These are phyloP conservation scores for Paramecium biaurelia DNA, from an alignment of 73 alveolate genomes.

Conservation along the genomic window DNA sequence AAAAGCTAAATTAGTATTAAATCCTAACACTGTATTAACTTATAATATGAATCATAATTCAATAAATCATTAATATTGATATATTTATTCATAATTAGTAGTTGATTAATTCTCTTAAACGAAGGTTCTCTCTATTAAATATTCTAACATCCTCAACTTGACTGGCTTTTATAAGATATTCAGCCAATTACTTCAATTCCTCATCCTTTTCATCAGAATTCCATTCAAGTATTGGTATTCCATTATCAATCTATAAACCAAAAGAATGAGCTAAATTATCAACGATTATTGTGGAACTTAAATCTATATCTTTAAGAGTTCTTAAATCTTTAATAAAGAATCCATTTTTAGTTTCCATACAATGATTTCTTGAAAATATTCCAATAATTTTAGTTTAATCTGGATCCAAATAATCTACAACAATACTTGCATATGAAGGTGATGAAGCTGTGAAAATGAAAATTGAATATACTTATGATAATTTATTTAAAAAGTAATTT, in stretches of 20 bases:
- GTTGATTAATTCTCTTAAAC: constrained; percentile 18
- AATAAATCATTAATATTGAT: not conserved
- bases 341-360: constrained; percentile 82
- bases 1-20: constrained; percentile 37
- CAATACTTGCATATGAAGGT: constrained; percentile 80
- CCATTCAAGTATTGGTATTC: constrained; percentile 77
- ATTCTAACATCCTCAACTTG: constrained; percentile 66
- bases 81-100: not conserved
- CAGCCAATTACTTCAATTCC: constrained; percentile 69
- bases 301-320: constrained; percentile 62
- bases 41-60: constrained; percentile 31
- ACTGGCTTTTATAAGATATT: constrained; percentile 60
- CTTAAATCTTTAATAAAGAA: constrained; percentile 82
- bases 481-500: constrained; percentile 72
- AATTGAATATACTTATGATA: constrained; percentile 73
- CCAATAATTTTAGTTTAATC: constrained; percentile 66
- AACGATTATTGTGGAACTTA: constrained; percentile 67
- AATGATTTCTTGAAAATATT: constrained; percentile 76
- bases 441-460: constrained; percentile 84
- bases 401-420: constrained; percentile 80
- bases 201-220: constrained; percentile 70
- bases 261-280: constrained; percentile 75
- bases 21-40: not conserved
- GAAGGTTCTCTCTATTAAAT: constrained; percentile 46
- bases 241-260: constrained; percentile 71